Evolutionary conservation across 2,329 filamentous ascomycete genomes (phyloP).

Genomic region (Orbilia ellipsospora): DNA sequence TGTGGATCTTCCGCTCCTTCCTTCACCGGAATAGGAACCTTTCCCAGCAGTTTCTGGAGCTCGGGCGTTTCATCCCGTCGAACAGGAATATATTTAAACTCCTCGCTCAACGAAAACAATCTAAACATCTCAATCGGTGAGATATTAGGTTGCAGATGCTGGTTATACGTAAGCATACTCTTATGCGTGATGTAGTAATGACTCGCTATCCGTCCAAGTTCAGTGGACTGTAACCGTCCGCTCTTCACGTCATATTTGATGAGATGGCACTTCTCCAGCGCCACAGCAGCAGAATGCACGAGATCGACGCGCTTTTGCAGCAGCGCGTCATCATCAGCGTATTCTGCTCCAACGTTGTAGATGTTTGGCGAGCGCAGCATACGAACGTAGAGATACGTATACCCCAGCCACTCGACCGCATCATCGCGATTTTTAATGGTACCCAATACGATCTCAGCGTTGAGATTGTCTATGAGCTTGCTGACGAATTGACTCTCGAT

Average conservation of each 20-base stretch:
- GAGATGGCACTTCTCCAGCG: conserved; percentile 86
- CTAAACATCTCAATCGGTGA: conserved; percentile 96
- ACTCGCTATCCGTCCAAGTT: conserved; percentile 93
- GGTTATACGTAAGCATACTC: conserved; percentile 97
- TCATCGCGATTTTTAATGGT: conserved; percentile 93
- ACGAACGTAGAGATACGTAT: conserved; percentile 96
- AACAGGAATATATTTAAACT: conserved; percentile 99
- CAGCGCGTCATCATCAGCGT: conserved; percentile 87
- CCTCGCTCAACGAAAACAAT: conserved; percentile 92
- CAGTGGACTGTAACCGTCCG: conserved; percentile 87
- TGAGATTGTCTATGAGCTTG: conserved; percentile 92
- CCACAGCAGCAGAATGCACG: conserved; percentile 88
- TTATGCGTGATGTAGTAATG: conserved; percentile 98
- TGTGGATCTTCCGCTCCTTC: conserved; percentile 97
- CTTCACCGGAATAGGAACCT: conserved; percentile 95
- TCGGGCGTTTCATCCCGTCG: conserved; percentile 98
- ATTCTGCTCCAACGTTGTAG: conserved; percentile 95
- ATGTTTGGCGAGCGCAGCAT: conserved; percentile 96
- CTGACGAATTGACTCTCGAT: conserved; percentile 97
- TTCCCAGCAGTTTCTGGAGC: conserved; percentile 86
- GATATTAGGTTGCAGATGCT: conserved; percentile 91
- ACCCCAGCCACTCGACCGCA: conserved; percentile 98
- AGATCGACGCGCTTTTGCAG: conserved; percentile 98
- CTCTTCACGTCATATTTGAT: conserved; percentile 96
- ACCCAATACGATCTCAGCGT: conserved; percentile 93